Evolutionary conservation across 2,329 filamentous ascomycete genomes (phyloP).

Genomic region (Colletotrichum spaethianum): DNA sequence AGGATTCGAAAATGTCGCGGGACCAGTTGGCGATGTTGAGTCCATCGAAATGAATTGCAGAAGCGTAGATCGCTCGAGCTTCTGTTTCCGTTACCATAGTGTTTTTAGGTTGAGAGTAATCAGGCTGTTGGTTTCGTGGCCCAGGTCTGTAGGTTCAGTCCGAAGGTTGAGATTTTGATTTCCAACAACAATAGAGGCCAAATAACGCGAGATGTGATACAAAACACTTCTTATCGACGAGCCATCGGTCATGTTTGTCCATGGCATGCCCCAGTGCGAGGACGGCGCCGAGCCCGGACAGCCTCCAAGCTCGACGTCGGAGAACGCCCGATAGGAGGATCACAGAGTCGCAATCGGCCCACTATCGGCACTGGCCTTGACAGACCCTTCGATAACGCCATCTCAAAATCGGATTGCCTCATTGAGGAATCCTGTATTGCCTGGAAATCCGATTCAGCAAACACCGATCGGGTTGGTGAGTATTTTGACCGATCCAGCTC

Average conservation of each 20-base stretch:
- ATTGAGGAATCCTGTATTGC: neutral
- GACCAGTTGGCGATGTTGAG: conserved; percentile 58
- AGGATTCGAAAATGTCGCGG: conserved; percentile 56
- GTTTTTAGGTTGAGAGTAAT: neutral
- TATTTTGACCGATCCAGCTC: neutral
- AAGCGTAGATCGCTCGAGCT: conserved; percentile 53
- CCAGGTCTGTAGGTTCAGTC: neutral
- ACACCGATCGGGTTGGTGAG: neutral
- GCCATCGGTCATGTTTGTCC: neutral
- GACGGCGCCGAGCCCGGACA: neutral
- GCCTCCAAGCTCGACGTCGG: neutral
- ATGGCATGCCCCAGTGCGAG: neutral
- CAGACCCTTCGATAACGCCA: conserved; percentile 3
- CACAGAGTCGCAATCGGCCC: neutral
- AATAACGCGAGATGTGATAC: neutral
- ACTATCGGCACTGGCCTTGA: neutral
- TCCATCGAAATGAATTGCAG: conserved; percentile 56
- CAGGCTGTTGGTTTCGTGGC: neutral
- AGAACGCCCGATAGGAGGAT: neutral
- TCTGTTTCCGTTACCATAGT: conserved; percentile 49
- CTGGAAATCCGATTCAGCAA: neutral
- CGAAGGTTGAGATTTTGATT: neutral
- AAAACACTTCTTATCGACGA: neutral
- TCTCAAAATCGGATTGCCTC: neutral
- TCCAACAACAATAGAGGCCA: neutral